Percentiles rank a stretch among this genome's conserved stretches.
Conservation (phyloP, 805 yeast genomes). For the Metschnikowia reukaufii region DNA sequence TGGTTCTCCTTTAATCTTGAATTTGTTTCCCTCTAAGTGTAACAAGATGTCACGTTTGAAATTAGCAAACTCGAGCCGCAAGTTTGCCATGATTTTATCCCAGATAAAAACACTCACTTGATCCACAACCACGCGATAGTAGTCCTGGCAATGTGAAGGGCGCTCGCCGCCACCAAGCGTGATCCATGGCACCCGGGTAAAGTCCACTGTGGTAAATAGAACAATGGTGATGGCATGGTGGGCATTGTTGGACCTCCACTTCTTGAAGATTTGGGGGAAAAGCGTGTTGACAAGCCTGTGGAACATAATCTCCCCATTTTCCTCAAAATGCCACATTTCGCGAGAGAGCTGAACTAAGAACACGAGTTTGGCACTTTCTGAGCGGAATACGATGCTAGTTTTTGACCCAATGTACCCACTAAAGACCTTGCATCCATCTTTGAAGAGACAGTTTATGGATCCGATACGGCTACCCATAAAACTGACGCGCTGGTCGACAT, state of each 20-base stretch:
- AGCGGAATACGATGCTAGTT: slow-evolving; percentile 82
- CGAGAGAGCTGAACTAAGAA: slow-evolving; percentile 85
- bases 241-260: slow-evolving; percentile 84
- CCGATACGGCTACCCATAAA: slow-evolving; percentile 65
- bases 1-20: slow-evolving; percentile 46
- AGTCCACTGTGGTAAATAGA: slow-evolving; percentile 77
- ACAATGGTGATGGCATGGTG: slow-evolving; percentile 92
- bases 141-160: slow-evolving; percentile 68
- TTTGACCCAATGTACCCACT: slow-evolving; percentile 74
- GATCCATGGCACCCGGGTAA: slow-evolving; percentile 51
- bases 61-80: slow-evolving; percentile 80
- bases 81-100: slow-evolving; percentile 87
- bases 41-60: slow-evolving; percentile 74
- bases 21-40: slow-evolving; percentile 40
- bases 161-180: slow-evolving; percentile 70
- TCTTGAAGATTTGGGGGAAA: slow-evolving; percentile 82
- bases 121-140: slow-evolving; percentile 91
- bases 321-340: slow-evolving; percentile 99
- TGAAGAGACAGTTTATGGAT: slow-evolving; percentile 59
- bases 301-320: slow-evolving; percentile 91
- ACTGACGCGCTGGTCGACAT: slow-evolving; percentile 61
- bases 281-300: slow-evolving; percentile 90
- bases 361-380: slow-evolving; percentile 84
- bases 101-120: slow-evolving; percentile 86
- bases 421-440: slow-evolving; percentile 65